Evolutionary conservation across 2,329 filamentous ascomycete genomes (phyloP), one percentile per base, ranked within the genome.

Genomic region (Scopulariopsis brevicaulis): DNA sequence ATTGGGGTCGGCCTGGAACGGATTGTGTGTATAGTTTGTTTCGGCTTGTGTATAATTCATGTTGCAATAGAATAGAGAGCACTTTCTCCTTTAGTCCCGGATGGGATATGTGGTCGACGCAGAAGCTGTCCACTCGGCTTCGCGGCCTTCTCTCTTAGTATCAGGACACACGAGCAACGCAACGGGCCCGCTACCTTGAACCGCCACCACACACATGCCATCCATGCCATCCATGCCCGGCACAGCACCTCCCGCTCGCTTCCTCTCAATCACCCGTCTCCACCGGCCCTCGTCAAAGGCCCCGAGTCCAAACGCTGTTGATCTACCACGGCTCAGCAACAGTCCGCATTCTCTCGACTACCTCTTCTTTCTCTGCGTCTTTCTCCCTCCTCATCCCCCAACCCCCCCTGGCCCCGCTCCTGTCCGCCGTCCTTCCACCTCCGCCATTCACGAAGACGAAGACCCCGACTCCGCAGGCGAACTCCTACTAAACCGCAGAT

Each of bases 21-120:
- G 35, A 54, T 28, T 54, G 53, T 32, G 28, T 40, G 53, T 54
- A 54, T 54, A 54, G 53, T 37, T n/a, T 40, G 40, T 54, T 54
- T 22, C 53, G n/a, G 32, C 24, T 54, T 37, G 40, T 55, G 54
- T 55, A 55, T 43, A 55, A 55, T 46, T 55, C 37, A n/a, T 43
- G 46, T 43, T 28, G 34, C 20, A 43, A 28, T 46, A 53, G 52
- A 55, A 46, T 55, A 20, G 24, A n/a, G n/a, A 53, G 4, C 20
- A 18, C 37, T 54, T 54, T 54, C n/a, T 40, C 37, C 37, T 37
- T 24, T 15, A 3, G 7, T 5, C 2, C n/a, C 11, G 10, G 20
- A 24, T 32, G 25, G 14, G 34, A 54, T n/a, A 14, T 22, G 15
- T 22, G n/a, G 18, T 43, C 12, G n/a, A n/a, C 37, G 12, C 37